Conservation (phyloP, 805 yeast species). For the Maudiozyma bulderi region DNA sequence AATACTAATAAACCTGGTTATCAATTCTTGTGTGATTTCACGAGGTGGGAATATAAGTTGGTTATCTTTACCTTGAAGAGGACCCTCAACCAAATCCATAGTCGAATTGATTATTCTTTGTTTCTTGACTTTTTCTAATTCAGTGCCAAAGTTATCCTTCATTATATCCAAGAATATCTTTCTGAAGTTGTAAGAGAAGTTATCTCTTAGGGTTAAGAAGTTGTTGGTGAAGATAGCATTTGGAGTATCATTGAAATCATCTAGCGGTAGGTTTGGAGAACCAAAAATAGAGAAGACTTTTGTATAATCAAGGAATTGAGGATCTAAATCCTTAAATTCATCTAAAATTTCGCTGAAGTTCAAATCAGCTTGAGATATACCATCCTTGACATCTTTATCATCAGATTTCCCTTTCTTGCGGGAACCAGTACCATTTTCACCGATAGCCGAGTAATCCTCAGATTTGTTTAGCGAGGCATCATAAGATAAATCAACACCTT, state of each 20-base stretch:
- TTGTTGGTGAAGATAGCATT: slow-evolving; percentile 17
- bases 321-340: slow-evolving; percentile 23
- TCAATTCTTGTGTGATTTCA: slow-evolving; percentile 10
- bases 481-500: slow-evolving; percentile 12
- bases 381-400: not conserved
- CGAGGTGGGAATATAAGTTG: slow-evolving; percentile 15
- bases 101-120: not conserved
- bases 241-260: slow-evolving; percentile 14
- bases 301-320: slow-evolving; percentile 18
- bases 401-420: not conserved
- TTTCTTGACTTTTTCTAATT: not conserved
- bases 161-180: slow-evolving; percentile 8
- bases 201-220: slow-evolving; percentile 18
- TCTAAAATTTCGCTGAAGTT: slow-evolving; percentile 7
- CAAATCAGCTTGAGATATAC: not conserved
- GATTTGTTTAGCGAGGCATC: not conserved
- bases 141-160: slow-evolving; percentile 7
- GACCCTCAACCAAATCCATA: not conserved
- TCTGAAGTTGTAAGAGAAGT: slow-evolving; percentile 16
- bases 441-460: slow-evolving; percentile 2
- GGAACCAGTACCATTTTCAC: slow-evolving; percentile 1
- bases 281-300: slow-evolving; percentile 16
- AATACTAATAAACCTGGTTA: slow-evolving; percentile 13
- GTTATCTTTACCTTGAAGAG: not conserved
- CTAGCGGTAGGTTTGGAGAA: slow-evolving; percentile 3